Conservation (phyloP, 1,139 yeast species). For the Geotrichum reessii region DNA sequence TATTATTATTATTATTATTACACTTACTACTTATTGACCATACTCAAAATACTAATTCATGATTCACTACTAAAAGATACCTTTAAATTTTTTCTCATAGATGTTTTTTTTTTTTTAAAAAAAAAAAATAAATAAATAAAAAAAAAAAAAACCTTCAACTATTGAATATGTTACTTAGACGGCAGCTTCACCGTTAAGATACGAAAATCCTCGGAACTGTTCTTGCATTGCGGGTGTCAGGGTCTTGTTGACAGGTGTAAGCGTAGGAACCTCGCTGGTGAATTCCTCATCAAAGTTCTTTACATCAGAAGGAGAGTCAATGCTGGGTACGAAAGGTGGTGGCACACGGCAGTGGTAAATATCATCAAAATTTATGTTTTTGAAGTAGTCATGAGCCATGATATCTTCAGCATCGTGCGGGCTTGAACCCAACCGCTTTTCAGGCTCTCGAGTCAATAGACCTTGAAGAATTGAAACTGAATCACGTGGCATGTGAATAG, state of each 20-base stretch:
- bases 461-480: slow-evolving; percentile 92
- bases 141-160: neutral
- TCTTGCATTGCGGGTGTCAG: slow-evolving; percentile 88
- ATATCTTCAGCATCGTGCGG: slow-evolving; percentile 85
- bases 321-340: slow-evolving; percentile 66
- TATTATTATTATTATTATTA: no score
- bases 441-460: slow-evolving; percentile 82
- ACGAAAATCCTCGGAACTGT: slow-evolving; percentile 94
- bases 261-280: slow-evolving; percentile 88
- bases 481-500: slow-evolving; percentile 95
- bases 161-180: neutral
- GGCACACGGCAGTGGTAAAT: slow-evolving; percentile 64
- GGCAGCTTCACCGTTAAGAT: slow-evolving; percentile 58
- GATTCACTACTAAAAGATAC: no score
- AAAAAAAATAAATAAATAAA: no score
- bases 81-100: no score
- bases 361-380: slow-evolving; percentile 85
- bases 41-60: no score
- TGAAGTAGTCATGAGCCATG: slow-evolving; percentile 92
- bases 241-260: slow-evolving; percentile 89
- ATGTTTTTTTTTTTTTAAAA: neutral
- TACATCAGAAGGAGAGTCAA: slow-evolving; percentile 83
- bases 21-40: no score
- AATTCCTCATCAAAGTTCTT: slow-evolving; percentile 92
- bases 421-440: slow-evolving; percentile 75